Base-by-base conservation (phyloP, 2,329 filamentous ascomycete genomes). In the Coniochaeta sp. region DNA sequence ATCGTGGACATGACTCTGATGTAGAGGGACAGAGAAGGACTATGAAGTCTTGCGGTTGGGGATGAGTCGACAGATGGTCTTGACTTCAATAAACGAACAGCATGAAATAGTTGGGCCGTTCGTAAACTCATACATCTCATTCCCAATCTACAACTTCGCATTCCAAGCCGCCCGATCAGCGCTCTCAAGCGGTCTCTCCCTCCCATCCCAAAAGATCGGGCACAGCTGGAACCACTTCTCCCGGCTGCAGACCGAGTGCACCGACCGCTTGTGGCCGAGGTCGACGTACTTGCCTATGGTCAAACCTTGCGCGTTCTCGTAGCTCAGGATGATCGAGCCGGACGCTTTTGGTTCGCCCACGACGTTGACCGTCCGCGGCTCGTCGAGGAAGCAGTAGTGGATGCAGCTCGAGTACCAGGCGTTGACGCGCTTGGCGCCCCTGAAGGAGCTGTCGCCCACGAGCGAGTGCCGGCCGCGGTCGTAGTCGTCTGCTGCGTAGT, bases 401-500 rank as follows among this genome's bases (percentile, higher is more conserved):
- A 82, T 81, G 52, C 75, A 70, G 55, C 73, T 74, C 10, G 75
- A 76, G 66, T 76, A 82, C 79, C 79, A 82, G 4, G 76, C 78
- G 46, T 75, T 78, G 20, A 81, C 79, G 1, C 79, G 73, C 55
- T 78, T 72, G 3, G 76, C 70, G 20, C 79, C 79, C 42, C 78
- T 70, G 65, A 79, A 80, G 20, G 70, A 67, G 3, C 71, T 67
- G 54, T 83, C 76, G 30, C 80, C 80, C 4, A 82, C 79, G 1
- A 83, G 72, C 0, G 78, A 81, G 64, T 83, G 80, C 20, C 81
- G 73, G 13, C 81, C 81, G 38, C 80, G 77, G 58, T 83, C 80
- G 57, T 76, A 82, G 53, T 77, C 72, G 20, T 70, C 71, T 8
- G 79, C 74, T 45, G 74, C 68, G 61, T 79, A 81, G 64, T 83